These are phyloP conservation scores for Solanum appendiculatum DNA, from an alignment of 257 asterid species.

Conservation along the genomic window DNA sequence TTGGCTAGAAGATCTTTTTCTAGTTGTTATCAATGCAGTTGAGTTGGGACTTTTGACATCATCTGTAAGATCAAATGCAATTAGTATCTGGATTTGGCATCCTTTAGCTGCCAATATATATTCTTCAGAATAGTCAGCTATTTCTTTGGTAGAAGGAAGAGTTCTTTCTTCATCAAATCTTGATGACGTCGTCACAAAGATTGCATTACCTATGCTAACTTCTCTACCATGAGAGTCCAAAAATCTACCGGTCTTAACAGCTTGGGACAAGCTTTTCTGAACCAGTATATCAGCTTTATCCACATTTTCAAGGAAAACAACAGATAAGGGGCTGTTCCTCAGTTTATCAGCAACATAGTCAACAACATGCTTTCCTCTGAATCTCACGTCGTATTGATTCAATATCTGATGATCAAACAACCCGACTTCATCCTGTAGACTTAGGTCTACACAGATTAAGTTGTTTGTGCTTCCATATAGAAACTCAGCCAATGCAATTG, in stretches of 20 bases:
- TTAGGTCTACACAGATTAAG: slow-evolving; percentile 46
- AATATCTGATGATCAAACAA: slow-evolving; percentile 15
- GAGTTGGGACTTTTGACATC: slow-evolving; percentile 2
- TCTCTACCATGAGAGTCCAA: slow-evolving; percentile 63
- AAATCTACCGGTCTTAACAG: slow-evolving; percentile 49
- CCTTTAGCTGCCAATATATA: slow-evolving; percentile 30
- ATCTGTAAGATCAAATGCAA: slow-evolving; percentile 64
- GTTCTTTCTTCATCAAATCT: slow-evolving; percentile 2
- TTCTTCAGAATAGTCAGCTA: slow-evolving; percentile 34
- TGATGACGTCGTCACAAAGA: slow-evolving; percentile 42
- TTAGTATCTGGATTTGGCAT: slow-evolving; percentile 33
- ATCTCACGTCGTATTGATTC: slow-evolving; percentile 23
- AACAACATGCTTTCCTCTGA: slow-evolving; percentile 51
- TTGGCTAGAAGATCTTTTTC: slow-evolving; percentile 1
- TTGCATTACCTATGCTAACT: slow-evolving; percentile 37
- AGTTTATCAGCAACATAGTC: slow-evolving; percentile 71
- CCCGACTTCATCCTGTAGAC: slow-evolving; percentile 25
- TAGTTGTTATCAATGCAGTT: neutral
- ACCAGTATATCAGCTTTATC: slow-evolving; percentile 65
- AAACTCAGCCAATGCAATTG: slow-evolving; percentile 45
- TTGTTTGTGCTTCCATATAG: slow-evolving; percentile 45
- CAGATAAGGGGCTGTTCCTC: slow-evolving; percentile 41
- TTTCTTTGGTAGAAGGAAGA: neutral
- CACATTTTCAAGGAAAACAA: slow-evolving; percentile 62
- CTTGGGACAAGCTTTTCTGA: slow-evolving; percentile 51